Conservation (phyloP, 2,329 filamentous ascomycete genomes). For the Madurella fahalii region DNA sequence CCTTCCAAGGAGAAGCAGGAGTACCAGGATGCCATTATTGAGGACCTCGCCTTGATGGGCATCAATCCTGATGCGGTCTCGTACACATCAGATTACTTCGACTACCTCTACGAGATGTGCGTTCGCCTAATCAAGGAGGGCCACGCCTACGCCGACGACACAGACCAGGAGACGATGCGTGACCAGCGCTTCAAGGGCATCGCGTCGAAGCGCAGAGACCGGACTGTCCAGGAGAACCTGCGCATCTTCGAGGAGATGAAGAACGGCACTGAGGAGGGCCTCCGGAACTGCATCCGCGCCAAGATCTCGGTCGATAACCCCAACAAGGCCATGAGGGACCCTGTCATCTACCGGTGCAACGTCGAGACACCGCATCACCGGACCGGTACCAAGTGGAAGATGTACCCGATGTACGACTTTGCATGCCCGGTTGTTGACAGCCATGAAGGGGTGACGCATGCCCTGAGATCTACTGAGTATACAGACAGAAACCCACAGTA, state of each 20-base stretch:
- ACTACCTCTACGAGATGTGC: slow-evolving; percentile 82
- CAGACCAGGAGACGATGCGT: slow-evolving; percentile 82
- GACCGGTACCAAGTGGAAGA: slow-evolving; percentile 75
- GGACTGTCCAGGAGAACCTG: slow-evolving; percentile 76
- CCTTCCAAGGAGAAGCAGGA: slow-evolving; percentile 96
- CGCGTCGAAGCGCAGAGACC: slow-evolving; percentile 74
- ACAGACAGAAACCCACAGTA: slow-evolving; percentile 84
- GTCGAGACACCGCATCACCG: slow-evolving; percentile 64
- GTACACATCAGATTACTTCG: slow-evolving; percentile 94
- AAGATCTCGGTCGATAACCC: slow-evolving; percentile 89
- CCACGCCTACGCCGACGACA: slow-evolving; percentile 91
- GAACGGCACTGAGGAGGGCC: slow-evolving; percentile 71
- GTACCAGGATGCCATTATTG: slow-evolving; percentile 87
- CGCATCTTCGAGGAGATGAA: slow-evolving; percentile 93
- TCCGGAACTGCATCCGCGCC: slow-evolving; percentile 86
- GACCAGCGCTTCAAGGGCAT: slow-evolving; percentile 80
- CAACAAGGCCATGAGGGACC: slow-evolving; percentile 94
- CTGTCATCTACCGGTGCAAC: slow-evolving; percentile 96
- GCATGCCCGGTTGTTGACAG: slow-evolving; percentile 78
- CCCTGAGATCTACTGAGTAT: slow-evolving; percentile 80
- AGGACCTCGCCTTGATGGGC: slow-evolving; percentile 87
- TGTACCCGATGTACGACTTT: slow-evolving; percentile 85
- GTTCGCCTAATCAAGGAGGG: slow-evolving; percentile 81
- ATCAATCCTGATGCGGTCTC: slow-evolving; percentile 83
- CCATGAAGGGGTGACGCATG: slow-evolving; percentile 78